These are phyloP conservation scores for Daldinia sp. DNA, from an alignment of 2,329 filamentous ascomycete genomes.

Conservation along the genomic window DNA sequence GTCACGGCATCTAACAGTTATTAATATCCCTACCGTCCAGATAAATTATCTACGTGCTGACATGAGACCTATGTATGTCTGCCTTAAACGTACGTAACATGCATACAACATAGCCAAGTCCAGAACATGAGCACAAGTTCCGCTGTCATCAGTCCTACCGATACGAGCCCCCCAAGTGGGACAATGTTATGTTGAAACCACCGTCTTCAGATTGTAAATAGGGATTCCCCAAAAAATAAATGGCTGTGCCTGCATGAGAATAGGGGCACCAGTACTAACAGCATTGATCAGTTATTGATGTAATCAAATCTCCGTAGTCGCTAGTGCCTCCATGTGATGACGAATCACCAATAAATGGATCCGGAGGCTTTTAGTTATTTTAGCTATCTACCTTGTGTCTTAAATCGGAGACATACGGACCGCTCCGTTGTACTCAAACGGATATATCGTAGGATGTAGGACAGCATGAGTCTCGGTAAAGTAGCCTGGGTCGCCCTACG, in stretches of 20 bases:
- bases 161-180: constrained; percentile 1
- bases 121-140: constrained; percentile 10
- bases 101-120: background rate
- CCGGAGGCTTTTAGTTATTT: constrained; percentile 16
- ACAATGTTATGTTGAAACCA: constrained; percentile 6
- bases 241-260: constrained; percentile 12
- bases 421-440: background rate
- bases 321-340: constrained; percentile 9
- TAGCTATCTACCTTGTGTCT: constrained; percentile 30
- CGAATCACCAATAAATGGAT: constrained; percentile 17
- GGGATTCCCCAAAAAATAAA: constrained; percentile 15
- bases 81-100: background rate
- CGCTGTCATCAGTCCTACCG: constrained; percentile 17
- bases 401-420: constrained; percentile 12
- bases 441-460: background rate
- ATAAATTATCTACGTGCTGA: too few species aligned
- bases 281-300: constrained; percentile 13
- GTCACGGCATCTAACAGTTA: too few species aligned
- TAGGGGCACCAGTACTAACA: constrained; percentile 5
- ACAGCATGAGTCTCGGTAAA: constrained; percentile 1
- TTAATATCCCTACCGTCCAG: constrained; percentile 20
- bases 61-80: background rate
- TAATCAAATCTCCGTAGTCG: constrained; percentile 23
- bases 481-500: background rate
- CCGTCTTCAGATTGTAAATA: background rate